Evolutionary conservation across 495 filamentous ascomycete species (phyloP).

Genomic region (Oidiodendron maius): DNA sequence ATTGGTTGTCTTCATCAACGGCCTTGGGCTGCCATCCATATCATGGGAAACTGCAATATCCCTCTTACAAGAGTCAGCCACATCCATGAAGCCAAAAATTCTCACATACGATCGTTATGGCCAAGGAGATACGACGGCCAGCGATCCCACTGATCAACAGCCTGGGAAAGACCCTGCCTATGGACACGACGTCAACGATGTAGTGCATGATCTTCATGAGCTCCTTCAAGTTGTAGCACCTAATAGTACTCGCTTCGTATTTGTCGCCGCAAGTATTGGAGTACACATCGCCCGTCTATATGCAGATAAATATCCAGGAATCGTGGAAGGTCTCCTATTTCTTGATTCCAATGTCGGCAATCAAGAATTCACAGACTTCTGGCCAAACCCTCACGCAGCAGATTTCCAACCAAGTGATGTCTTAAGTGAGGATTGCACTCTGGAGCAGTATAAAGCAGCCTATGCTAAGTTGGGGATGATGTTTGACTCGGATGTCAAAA

Average conservation of each 20-base stretch:
- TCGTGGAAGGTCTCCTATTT: constrained; percentile 43
- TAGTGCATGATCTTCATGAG: constrained; percentile 44
- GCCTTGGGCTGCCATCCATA: constrained; percentile 45
- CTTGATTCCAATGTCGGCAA: constrained; percentile 61
- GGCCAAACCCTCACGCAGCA: constrained; percentile 51
- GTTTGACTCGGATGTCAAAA: constrained; percentile 51
- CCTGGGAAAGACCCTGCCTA: constrained; percentile 37
- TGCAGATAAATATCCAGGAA: constrained; percentile 37
- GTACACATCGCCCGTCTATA: constrained; percentile 53
- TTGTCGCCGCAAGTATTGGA: constrained; percentile 54
- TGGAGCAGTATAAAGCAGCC: constrained; percentile 38
- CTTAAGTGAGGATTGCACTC: constrained; percentile 38
- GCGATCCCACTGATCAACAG: constrained; percentile 43
- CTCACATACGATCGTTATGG: constrained; percentile 62
- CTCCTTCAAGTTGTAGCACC: constrained; percentile 37
- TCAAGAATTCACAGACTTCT: constrained; percentile 51
- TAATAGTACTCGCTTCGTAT: constrained; percentile 19
- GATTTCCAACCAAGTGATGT: constrained; percentile 34
- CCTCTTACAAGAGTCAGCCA: constrained; percentile 24
- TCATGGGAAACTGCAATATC: constrained; percentile 43
- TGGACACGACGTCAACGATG: constrained; percentile 44
- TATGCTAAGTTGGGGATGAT: constrained; percentile 31
- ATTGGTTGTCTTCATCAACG: constrained; percentile 60
- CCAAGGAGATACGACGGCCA: constrained; percentile 48
- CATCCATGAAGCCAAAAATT: constrained; percentile 33